Evolutionary conservation across 345 rosid species (phyloP).

Genomic region (Durio zibethinus): DNA sequence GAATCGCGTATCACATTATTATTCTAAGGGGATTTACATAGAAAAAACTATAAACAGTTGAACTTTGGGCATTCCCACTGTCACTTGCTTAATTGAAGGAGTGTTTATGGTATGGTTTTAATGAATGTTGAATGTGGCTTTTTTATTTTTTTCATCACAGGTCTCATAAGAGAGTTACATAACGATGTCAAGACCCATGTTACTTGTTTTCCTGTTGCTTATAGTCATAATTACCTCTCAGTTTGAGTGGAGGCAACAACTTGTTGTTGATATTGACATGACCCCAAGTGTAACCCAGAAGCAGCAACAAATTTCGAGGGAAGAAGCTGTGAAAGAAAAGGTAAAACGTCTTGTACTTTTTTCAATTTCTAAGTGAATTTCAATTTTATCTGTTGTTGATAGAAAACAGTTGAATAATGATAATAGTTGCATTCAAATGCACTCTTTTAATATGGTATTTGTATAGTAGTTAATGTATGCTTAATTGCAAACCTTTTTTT

Average conservation of each 20-base stretch:
- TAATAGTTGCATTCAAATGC: background rate
- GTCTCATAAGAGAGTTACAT: constrained; percentile 27
- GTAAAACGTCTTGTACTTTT: constrained; percentile 22
- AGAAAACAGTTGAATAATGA: background rate
- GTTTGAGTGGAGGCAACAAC: constrained; percentile 92
- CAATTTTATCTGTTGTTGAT: background rate
- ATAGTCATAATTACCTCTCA: constrained; percentile 79
- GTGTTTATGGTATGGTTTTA: background rate
- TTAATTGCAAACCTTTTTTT: background rate
- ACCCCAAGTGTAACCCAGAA: constrained; percentile 47
- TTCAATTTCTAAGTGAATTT: background rate
- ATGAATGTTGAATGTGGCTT: constrained; percentile 1
- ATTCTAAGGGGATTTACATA: background rate
- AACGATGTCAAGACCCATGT: constrained; percentile 72
- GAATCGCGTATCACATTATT: background rate
- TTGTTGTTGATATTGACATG: constrained; percentile 57
- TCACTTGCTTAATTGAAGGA: background rate
- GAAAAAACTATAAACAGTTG: background rate
- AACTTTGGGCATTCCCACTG: background rate
- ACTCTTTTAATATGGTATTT: background rate
- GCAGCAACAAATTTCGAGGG: constrained; percentile 54
- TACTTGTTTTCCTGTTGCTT: constrained; percentile 69
- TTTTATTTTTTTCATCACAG: constrained; percentile 29
- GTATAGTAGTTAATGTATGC: background rate
- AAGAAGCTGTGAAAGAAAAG: constrained; percentile 86